phyloP scores from a whole-genome alignment of 805 yeast genomes.

The Starmerella powellii region DNA sequence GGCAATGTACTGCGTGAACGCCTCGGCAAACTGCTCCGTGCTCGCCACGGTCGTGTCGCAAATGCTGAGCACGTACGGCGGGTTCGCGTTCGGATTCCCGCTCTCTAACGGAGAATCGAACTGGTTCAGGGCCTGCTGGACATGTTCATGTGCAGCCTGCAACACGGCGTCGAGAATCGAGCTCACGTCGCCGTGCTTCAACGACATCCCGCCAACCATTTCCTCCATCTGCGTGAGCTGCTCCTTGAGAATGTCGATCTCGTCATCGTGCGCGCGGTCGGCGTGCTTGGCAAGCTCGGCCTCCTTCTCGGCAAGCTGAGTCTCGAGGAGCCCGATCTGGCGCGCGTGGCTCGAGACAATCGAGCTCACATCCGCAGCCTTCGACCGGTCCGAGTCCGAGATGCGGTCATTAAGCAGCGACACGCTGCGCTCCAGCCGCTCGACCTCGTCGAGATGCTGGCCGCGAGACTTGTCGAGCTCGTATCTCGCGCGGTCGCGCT shows the following conservation, averaged over 20 bases:
- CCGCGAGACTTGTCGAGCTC: constrained; percentile 65
- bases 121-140: constrained; percentile 60
- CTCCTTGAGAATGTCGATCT: constrained; percentile 65
- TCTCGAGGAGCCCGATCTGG: constrained; percentile 19
- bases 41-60: constrained; percentile 57
- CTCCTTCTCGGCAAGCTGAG: constrained; percentile 22
- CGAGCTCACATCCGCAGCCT: constrained; percentile 50
- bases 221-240: constrained; percentile 48
- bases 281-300: constrained; percentile 26
- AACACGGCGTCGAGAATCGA: constrained; percentile 60
- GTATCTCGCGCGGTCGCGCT: constrained; percentile 76
- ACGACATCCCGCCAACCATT: constrained; percentile 43
- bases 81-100: constrained; percentile 65
- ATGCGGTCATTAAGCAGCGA: constrained; percentile 48
- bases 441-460: constrained; percentile 51
- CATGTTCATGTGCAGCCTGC: constrained; percentile 52
- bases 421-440: constrained; percentile 50
- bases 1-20: constrained; percentile 61
- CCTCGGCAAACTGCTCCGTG: constrained; percentile 69
- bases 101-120: constrained; percentile 67
- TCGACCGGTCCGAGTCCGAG: constrained; percentile 48
- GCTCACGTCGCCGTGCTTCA: constrained; percentile 21
- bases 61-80: constrained; percentile 53
- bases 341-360: constrained; percentile 24
- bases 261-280: constrained; percentile 55